Evolutionary conservation across 2,329 filamentous ascomycete species (phyloP).

Genomic region (Pseudogymnoascus sp.): DNA sequence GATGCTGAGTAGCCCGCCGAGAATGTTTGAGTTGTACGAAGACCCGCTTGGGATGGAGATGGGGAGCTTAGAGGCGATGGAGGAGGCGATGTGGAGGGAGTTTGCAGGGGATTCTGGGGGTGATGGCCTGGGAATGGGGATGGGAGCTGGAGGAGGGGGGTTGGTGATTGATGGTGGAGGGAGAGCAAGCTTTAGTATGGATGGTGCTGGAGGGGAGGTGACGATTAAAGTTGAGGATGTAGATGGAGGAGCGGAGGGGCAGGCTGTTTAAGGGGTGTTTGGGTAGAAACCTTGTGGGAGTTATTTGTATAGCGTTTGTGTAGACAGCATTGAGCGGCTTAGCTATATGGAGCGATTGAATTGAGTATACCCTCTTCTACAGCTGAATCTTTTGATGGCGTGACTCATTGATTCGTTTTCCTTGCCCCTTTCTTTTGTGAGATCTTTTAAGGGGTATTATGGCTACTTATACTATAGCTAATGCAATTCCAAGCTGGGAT

Average conservation of each 20-base stretch:
- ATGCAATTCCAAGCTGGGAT: too few species aligned
- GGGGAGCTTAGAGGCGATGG: constrained; percentile 15
- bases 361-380: background rate
- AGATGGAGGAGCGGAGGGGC: background rate
- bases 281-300: background rate
- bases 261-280: background rate
- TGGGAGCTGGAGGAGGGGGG: constrained; percentile 13
- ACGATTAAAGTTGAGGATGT: constrained; percentile 1
- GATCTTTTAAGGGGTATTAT: too few species aligned
- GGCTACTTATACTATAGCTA: too few species aligned
- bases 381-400: background rate
- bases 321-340: background rate
- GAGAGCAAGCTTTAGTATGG: background rate
- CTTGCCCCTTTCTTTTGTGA: too few species aligned
- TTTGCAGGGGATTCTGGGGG: constrained; percentile 11
- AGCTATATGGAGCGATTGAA: background rate
- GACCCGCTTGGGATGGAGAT: constrained; percentile 20
- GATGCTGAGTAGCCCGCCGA: constrained; percentile 40
- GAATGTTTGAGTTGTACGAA: constrained; percentile 30
- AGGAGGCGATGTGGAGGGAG: constrained; percentile 22
- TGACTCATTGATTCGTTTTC: too few species aligned
- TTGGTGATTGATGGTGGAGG: constrained; percentile 7
- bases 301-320: background rate
- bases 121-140: constrained; percentile 15
- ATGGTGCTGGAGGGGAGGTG: background rate